phyloP scores from a whole-genome alignment of 1,284 basidiomycete genomes.

The Hortiboletus rubellus region DNA sequence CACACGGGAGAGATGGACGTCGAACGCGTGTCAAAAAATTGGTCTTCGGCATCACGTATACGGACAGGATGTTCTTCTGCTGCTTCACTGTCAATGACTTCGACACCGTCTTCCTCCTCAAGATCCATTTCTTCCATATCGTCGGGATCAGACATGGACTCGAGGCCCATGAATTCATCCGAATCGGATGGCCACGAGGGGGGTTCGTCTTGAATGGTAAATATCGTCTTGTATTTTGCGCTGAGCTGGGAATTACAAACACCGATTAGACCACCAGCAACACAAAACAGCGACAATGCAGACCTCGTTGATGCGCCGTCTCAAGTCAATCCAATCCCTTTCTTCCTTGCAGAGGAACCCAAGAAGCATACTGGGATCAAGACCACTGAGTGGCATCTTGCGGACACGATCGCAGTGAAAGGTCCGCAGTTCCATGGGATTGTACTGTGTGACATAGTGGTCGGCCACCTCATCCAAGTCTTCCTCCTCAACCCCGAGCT shows the following conservation, averaged over 20 bases:
- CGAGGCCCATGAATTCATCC: conserved; percentile 77
- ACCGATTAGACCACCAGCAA: background rate
- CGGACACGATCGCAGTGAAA: conserved; percentile 94
- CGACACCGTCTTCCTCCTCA: conserved; percentile 43
- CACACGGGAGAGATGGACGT: conserved; percentile 41
- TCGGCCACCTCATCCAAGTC: conserved; percentile 49
- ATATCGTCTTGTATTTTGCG: conserved; percentile 73
- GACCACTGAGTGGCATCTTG: conserved; percentile 88
- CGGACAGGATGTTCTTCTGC: conserved; percentile 18
- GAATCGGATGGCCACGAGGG: conserved; percentile 77
- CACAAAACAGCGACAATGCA: conserved; percentile 24
- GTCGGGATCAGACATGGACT: conserved; percentile 77
- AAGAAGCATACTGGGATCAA: conserved; percentile 97
- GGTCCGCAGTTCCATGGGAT: conserved; percentile 69
- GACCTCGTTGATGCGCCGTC: conserved; percentile 70
- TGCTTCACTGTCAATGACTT: conserved; percentile 26
- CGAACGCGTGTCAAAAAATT: conserved; percentile 50
- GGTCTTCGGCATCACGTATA: conserved; percentile 36
- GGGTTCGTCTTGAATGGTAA: conserved; percentile 82
- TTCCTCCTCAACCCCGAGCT: conserved; percentile 32
- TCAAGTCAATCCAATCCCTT: conserved; percentile 83
- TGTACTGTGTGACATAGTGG: conserved; percentile 68
- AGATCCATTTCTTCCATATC: conserved; percentile 58
- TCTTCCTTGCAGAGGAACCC: conserved; percentile 88
- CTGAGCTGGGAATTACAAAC: conserved; percentile 32